A percentile compares a stretch with the other conserved stretches of the same genome.
These are phyloP conservation scores for Fusarium transvaalense DNA, from an alignment of 2,329 filamentous ascomycete genomes.

Conservation along the genomic window DNA sequence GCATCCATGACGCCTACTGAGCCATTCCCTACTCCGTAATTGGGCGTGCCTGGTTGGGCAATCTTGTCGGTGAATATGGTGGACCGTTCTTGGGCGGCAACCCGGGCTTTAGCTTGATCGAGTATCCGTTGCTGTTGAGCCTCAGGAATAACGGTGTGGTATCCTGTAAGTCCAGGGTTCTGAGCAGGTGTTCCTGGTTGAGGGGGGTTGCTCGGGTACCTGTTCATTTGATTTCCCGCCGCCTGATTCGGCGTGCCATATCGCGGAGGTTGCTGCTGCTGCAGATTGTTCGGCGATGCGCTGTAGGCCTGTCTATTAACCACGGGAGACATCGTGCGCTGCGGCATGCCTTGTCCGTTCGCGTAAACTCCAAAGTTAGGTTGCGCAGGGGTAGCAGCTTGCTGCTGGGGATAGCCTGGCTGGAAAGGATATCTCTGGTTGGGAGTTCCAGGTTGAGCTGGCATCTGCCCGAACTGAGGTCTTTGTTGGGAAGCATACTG, in stretches of 20 bases:
- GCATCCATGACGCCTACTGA: constrained; percentile 48
- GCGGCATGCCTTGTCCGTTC: constrained; percentile 59
- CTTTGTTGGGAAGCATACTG: constrained; percentile 63
- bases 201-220: constrained; percentile 52
- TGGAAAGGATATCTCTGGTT: constrained; percentile 59
- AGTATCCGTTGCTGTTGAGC: constrained; percentile 64
- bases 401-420: constrained; percentile 55
- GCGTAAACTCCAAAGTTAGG: constrained; percentile 55
- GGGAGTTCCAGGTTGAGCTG: constrained; percentile 57
- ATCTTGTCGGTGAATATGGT: constrained; percentile 58
- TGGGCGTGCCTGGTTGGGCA: constrained; percentile 60
- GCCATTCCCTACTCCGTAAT: constrained; percentile 39
- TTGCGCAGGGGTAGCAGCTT: constrained; percentile 55
- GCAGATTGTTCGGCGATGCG: constrained; percentile 54
- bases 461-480: constrained; percentile 58
- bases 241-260: constrained; percentile 51
- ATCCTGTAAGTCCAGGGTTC: constrained; percentile 58
- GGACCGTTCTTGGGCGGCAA: constrained; percentile 60
- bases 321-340: constrained; percentile 61
- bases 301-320: constrained; percentile 56
- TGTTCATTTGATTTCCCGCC: constrained; percentile 49
- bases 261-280: constrained; percentile 50
- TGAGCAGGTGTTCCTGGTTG: constrained; percentile 51
- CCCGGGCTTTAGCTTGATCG: constrained; percentile 64
- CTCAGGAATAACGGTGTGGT: constrained; percentile 63